Evolutionary conservation across 371 early-diverging fungal genomes (phyloP), one percentile per base, ranked within the genome.

Genomic region (Dichotomocladium elegans): DNA sequence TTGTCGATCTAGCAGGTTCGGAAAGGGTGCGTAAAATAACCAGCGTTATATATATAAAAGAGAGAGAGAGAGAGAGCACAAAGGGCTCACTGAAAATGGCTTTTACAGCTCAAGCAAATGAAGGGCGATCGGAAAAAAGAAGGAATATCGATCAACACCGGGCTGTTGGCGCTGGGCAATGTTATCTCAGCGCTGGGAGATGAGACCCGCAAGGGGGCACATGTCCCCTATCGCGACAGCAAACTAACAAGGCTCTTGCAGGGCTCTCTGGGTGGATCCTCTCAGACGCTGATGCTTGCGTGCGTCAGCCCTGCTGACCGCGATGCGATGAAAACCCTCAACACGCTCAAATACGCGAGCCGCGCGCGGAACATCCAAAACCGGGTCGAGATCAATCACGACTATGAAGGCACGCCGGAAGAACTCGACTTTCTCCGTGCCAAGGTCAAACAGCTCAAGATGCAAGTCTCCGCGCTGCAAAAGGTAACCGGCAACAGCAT

Each of bases 1-100:
- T 99, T 83, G 99, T 99, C 30, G 99, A 99, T 80, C 73, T 99
- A 61, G 99, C 99, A 29, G 99, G 99, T n/a, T 92, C 93, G 31
- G 99, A 99, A 71, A 85, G 99, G 51, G 81, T 82, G 74, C 50
- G 29, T 19, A 48, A 15, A 15, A 21, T 41, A n/a, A 27, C 22
- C 8, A 12, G 0, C 22, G 4, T 46, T 28, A 21, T 37, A 11
- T 24, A 34, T 33, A 3, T 40, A 12, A 17, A 28, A 22, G 49
- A 27, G 27, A 44, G 17, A 44, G n/a, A 14, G 4, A 47, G 28
- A 31, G 2, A 31, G 12, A 33, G 21, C 1, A 31, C 9, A 25
- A 45, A 30, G 31, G 10, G 25, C n/a, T n/a, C n/a, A n/a, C n/a
- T n/a, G 19, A 17, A 8, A 4, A 30, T 9, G 11, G 10, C 10